These are phyloP conservation scores for Croton setiger DNA, from an alignment of 441 rosid species.

Conservation along the genomic window DNA sequence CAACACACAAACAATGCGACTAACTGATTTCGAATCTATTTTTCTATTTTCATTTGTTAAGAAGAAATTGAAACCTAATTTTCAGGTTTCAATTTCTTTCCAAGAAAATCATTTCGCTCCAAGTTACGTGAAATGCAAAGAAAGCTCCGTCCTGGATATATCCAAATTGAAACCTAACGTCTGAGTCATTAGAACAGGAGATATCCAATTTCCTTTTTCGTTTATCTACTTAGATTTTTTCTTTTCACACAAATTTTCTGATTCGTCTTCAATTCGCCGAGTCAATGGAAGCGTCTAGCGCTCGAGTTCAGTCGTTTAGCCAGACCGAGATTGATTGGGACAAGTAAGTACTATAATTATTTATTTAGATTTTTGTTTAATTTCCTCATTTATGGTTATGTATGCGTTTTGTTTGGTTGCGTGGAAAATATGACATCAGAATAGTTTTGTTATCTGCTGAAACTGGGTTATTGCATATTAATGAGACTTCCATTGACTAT, in stretches of 20 bases:
- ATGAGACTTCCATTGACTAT: neutral
- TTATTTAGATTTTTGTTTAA: neutral
- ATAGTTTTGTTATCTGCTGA: neutral
- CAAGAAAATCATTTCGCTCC: neutral
- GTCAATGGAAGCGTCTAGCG: constrained; percentile 47
- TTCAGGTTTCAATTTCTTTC: neutral
- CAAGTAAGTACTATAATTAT: constrained; percentile 42
- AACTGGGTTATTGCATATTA: neutral
- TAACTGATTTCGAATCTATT: no score
- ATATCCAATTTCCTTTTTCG: neutral
- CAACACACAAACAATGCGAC: no score
- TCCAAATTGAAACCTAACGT: neutral
- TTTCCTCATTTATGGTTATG: neutral
- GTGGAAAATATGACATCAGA: no score
- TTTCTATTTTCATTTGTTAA: no score
- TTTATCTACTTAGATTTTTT: neutral
- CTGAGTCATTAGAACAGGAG: neutral
- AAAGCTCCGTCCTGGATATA: neutral
- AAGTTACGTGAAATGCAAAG: neutral
- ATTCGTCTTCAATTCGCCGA: neutral
- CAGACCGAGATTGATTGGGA: constrained; percentile 91
- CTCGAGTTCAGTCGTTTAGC: constrained; percentile 53
- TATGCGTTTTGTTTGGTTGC: neutral
- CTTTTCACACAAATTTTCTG: neutral
- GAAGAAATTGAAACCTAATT: neutral